Evolutionary conservation across 2,329 filamentous ascomycete species (phyloP), one percentile per base, ranked within the genome.

Genomic region (Bipolaris bicolor): DNA sequence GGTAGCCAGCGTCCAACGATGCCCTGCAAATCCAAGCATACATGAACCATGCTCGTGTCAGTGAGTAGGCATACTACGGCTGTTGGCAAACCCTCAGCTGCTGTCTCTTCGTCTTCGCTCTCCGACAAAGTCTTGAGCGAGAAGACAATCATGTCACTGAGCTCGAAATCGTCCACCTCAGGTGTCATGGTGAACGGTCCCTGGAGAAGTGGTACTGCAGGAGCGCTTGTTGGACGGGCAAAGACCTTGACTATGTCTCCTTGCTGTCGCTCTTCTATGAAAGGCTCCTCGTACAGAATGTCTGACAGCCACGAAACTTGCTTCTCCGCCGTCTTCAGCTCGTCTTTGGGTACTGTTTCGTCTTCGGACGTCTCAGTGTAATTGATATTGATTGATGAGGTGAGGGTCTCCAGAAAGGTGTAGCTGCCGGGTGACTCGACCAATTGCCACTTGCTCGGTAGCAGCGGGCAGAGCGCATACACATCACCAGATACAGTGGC

Each of bases 401-500:
- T 91, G 20, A 97, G 82, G 0, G 92, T 92, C 2, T 92, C 90
- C 13, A 97, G 86, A 31, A 95, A 81, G 0, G 90, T 89, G 1
- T 88, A 84, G n/a, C 65, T 63, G n/a, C 67, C 70, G 5, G 65
- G 56, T 9, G 71, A 77, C 62, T 67, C 77, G 6, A 65, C 60
- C 41, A 75, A 88, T 22, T 90, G 87, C 92, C 94, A 98, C 67
- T 89, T 91, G 49, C 88, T 87, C 0, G 95, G 95, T 31, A 99
- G 81, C 39, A 99, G 82, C 1, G 95, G 95, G 72, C 93, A 97
- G 7, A 99, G 81, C 1, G 94, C 93, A 71, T 99, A 99, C 5
- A 98, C 85, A 71, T 97, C 93, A 3, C 95, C 95, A 58, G 92
- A 90, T 36, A 87, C 87, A 90, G 97, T 99, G n/a, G 93, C 92